A percentile compares a stretch with the other conserved stretches of the same genome.
These are phyloP conservation scores for Poteriospumella lacustris DNA, from an alignment of 108 stramenopile genomes.

Conservation along the genomic window DNA sequence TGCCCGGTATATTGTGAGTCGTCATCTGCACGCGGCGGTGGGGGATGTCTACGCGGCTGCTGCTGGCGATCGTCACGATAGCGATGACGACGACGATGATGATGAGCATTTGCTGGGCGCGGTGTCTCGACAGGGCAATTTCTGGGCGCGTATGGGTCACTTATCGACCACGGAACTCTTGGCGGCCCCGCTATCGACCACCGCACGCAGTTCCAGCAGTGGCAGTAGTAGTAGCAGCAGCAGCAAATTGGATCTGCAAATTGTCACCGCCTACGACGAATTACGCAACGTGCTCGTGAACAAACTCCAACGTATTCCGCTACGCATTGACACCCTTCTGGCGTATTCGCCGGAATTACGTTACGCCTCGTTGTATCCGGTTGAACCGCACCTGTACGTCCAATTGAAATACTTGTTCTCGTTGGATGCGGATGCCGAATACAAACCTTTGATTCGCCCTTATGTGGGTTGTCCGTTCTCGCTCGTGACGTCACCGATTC, in stretches of 20 bases:
- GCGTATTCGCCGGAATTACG: not conserved
- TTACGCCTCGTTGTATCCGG: not conserved
- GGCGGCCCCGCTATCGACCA: not conserved
- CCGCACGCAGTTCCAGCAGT: not conserved
- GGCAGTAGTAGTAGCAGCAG: not conserved
- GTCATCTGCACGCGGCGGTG: not conserved
- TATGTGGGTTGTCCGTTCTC: not conserved
- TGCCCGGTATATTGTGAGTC: not conserved
- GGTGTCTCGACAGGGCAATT: not conserved
- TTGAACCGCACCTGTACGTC: not conserved
- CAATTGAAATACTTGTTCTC: too few relatives aligned
- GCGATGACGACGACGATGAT: not conserved
- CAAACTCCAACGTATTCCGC: not conserved
- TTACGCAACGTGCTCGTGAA: not conserved
- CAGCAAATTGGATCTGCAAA: not conserved
- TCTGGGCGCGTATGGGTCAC: not conserved
- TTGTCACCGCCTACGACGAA: not conserved
- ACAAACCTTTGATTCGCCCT: not conserved
- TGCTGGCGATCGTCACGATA: too few relatives aligned
- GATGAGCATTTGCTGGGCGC: not conserved
- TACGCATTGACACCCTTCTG: not conserved
- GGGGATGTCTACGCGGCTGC: too few relatives aligned
- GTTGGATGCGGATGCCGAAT: too few relatives aligned
- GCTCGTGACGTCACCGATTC: not conserved
- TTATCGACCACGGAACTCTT: not conserved